Evolutionary conservation across 2,329 filamentous ascomycete genomes (phyloP).

Genomic region (Aspergillus pseudoterreus): DNA sequence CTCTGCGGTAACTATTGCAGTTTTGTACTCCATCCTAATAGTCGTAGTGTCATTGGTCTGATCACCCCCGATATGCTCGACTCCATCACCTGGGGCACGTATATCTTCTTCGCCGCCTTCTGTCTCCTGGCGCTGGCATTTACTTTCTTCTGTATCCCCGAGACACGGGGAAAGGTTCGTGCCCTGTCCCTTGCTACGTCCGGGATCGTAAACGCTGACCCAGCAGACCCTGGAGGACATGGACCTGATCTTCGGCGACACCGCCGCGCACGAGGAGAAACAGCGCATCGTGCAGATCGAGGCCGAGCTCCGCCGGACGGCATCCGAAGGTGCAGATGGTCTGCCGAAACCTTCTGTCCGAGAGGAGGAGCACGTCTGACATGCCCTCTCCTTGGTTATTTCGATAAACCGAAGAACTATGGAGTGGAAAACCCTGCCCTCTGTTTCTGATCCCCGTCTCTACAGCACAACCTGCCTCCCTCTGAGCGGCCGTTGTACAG

Average conservation of each 20-base stretch:
- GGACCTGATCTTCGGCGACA: constrained; percentile 46
- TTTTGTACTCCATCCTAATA: background rate
- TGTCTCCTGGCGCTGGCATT: constrained; percentile 33
- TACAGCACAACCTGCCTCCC: no score
- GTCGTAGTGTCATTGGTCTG: constrained; percentile 31
- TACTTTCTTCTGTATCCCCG: constrained; percentile 34
- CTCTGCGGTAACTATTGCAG: background rate
- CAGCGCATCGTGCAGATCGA: constrained; percentile 38
- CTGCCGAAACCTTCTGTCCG: constrained; percentile 19
- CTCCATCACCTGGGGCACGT: constrained; percentile 35
- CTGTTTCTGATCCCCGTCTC: no score
- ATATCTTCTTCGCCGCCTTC: constrained; percentile 39
- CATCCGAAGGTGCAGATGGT: constrained; percentile 16
- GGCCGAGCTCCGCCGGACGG: constrained; percentile 29
- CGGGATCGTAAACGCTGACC: background rate
- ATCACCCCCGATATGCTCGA: constrained; percentile 38
- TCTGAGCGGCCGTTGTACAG: no score
- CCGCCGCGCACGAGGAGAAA: constrained; percentile 35
- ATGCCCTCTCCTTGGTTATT: no score
- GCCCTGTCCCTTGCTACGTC: background rate
- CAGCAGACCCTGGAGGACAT: constrained; percentile 53
- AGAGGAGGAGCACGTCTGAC: constrained; percentile 16
- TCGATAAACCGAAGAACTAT: no score
- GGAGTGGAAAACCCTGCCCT: no score
- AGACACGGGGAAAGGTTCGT: constrained; percentile 34